Evolutionary conservation across 805 yeast genomes (phyloP).

Genomic region (Hanseniaspora lachancei): DNA sequence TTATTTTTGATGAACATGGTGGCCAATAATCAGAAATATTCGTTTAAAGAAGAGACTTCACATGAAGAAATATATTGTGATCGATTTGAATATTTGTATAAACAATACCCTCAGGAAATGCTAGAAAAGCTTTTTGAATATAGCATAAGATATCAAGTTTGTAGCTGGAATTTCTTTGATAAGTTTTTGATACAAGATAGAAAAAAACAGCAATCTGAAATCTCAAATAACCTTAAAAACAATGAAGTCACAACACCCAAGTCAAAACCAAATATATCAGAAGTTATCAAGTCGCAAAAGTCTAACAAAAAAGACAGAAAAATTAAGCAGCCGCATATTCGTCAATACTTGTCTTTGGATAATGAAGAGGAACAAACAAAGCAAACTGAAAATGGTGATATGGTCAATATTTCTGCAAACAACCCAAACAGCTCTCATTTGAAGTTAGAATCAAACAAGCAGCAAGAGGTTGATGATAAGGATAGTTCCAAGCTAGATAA

Average conservation of each 20-base stretch:
- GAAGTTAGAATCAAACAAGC: not conserved
- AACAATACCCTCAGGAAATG: constrained; percentile 2
- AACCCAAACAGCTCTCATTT: not conserved
- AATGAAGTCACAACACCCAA: not conserved
- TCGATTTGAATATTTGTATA: not conserved
- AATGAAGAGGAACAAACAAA: not conserved
- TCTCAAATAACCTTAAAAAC: not conserved
- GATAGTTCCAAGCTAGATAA: not conserved
- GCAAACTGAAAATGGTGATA: not conserved
- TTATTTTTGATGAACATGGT: constrained; percentile 2
- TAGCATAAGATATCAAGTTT: not conserved
- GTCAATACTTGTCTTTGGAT: not conserved
- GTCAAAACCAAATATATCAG: too few relatives aligned
- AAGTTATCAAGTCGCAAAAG: not conserved
- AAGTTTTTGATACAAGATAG: not conserved
- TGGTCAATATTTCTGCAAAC: not conserved
- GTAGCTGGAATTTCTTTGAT: constrained; percentile 3
- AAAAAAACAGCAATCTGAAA: not conserved
- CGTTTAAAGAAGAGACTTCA: not conserved
- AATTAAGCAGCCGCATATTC: not conserved
- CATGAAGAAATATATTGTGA: not conserved
- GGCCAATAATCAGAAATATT: not conserved
- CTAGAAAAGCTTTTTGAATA: not conserved
- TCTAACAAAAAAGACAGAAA: constrained; percentile 9
- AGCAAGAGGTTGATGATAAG: not conserved